Conservation (phyloP, 2,329 filamentous ascomycete genomes). For the Diaporthe caulivora region DNA sequence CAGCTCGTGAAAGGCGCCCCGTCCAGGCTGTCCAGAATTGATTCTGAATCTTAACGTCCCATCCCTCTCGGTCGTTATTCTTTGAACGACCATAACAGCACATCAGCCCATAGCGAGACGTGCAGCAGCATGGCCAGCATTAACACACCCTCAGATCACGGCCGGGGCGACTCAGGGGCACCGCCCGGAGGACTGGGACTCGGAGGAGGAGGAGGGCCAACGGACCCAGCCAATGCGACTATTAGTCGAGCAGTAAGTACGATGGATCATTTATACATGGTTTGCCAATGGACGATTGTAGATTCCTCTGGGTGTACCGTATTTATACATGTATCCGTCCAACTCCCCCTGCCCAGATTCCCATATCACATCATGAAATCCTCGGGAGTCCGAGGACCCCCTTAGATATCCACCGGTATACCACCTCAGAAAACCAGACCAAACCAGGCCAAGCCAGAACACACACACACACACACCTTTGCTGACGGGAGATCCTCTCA, state of each 20-base stretch:
- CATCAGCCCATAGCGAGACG: too few species aligned
- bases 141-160: constrained; percentile 31
- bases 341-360: neutral
- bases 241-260: constrained; percentile 39
- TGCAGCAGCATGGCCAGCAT: constrained; percentile 30
- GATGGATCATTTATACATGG: too few species aligned
- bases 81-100: too few species aligned
- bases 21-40: too few species aligned
- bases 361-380: neutral
- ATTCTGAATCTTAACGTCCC: constrained; percentile 8
- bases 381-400: constrained; percentile 30
- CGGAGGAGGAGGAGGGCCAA: constrained; percentile 26
- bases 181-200: constrained; percentile 6
- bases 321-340: neutral
- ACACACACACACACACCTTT: neutral
- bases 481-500: constrained; percentile 10
- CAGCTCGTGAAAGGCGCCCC: constrained; percentile 1
- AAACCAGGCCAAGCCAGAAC: too few species aligned
- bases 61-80: constrained; percentile 7
- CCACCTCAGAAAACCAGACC: constrained; percentile 12
- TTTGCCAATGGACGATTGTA: neutral
- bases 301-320: neutral
- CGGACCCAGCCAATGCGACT: constrained; percentile 26
- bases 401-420: constrained; percentile 23
- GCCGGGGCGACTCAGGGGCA: constrained; percentile 31